phyloP scores from a whole-genome alignment of 805 yeast species.

The Helenozyma baotianmanensis region DNA sequence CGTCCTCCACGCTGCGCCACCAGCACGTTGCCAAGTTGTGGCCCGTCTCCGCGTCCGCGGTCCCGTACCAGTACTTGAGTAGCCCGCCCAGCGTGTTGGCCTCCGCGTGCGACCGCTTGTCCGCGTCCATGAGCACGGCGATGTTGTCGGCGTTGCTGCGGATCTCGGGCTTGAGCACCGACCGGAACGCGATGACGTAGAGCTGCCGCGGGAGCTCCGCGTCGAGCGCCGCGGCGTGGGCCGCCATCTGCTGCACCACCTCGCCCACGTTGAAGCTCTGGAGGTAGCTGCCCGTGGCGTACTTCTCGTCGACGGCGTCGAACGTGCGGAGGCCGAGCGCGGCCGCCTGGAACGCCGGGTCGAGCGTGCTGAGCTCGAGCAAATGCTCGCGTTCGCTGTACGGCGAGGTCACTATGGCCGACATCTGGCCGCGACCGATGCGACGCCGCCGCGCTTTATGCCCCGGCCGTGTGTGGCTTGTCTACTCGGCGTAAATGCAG shows the following conservation, averaged over 20 bases:
- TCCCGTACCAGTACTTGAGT: slow-evolving; percentile 37
- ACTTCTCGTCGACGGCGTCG: slow-evolving; percentile 11
- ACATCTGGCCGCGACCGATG: too few relatives aligned
- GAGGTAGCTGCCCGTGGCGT: slow-evolving; percentile 22
- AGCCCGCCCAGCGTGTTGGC: slow-evolving; percentile 35
- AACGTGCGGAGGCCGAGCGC: slow-evolving; percentile 29
- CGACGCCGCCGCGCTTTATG: too few relatives aligned
- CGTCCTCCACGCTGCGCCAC: slow-evolving; percentile 28
- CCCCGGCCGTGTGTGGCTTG: too few relatives aligned
- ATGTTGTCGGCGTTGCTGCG: slow-evolving; percentile 17
- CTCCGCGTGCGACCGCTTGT: slow-evolving; percentile 29
- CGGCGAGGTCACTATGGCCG: slow-evolving; percentile 24
- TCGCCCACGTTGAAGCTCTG: slow-evolving; percentile 25
- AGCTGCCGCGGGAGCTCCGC: slow-evolving; percentile 11
- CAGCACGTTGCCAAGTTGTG: slow-evolving; percentile 37
- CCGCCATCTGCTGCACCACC: slow-evolving; percentile 13
- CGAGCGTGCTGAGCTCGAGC: slow-evolving; percentile 20
- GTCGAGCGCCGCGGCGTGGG: slow-evolving; percentile 3
- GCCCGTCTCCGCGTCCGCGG: slow-evolving; percentile 27
- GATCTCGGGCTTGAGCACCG: slow-evolving; percentile 24
- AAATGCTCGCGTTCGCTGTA: slow-evolving; percentile 23
- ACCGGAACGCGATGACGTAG: slow-evolving; percentile 33
- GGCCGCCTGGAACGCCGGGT: slow-evolving; percentile 17
- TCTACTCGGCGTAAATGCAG: too few relatives aligned
- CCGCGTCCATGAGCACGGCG: slow-evolving; percentile 22